phyloP scores from a whole-genome alignment of 139 green algal species.

The Chlamydomonas eustigma region DNA sequence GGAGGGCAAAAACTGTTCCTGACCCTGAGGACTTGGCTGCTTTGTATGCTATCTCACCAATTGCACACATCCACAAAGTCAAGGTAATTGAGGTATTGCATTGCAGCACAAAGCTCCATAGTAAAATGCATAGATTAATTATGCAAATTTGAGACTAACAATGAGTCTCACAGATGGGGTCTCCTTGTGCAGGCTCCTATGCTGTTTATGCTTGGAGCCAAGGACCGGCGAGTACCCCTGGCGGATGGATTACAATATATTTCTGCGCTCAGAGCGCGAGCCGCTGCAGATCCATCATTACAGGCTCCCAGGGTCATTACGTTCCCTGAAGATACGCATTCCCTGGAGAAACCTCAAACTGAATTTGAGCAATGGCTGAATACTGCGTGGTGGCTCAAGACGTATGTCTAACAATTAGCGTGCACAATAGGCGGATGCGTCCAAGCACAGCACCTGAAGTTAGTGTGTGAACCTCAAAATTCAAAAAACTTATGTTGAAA shows the following conservation, averaged over 20 bases:
- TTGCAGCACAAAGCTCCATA: not conserved
- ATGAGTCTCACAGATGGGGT: no score
- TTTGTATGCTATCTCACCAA: slow-evolving; percentile 64
- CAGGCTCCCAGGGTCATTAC: slow-evolving; percentile 48
- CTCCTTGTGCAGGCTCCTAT: slow-evolving; percentile 55
- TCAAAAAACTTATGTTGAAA: no score
- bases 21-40: slow-evolving; percentile 55
- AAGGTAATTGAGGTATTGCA: not conserved
- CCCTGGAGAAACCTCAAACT: slow-evolving; percentile 82
- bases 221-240: slow-evolving; percentile 57
- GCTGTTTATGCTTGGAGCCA: slow-evolving; percentile 81
- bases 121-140: no score
- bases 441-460: no score
- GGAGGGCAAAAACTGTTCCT: slow-evolving; percentile 39
- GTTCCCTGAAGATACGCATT: slow-evolving; percentile 86
- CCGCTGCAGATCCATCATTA: slow-evolving; percentile 1
- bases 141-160: no score
- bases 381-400: slow-evolving; percentile 14
- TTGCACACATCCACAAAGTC: slow-evolving; percentile 59
- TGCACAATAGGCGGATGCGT: no score
- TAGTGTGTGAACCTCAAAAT: no score
- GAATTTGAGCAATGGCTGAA: slow-evolving; percentile 85
- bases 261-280: slow-evolving; percentile 46
- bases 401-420: no score
- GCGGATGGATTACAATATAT: slow-evolving; percentile 73